Conservation (phyloP, 805 yeast genomes). For the Zygoascus bituminiphila region DNA sequence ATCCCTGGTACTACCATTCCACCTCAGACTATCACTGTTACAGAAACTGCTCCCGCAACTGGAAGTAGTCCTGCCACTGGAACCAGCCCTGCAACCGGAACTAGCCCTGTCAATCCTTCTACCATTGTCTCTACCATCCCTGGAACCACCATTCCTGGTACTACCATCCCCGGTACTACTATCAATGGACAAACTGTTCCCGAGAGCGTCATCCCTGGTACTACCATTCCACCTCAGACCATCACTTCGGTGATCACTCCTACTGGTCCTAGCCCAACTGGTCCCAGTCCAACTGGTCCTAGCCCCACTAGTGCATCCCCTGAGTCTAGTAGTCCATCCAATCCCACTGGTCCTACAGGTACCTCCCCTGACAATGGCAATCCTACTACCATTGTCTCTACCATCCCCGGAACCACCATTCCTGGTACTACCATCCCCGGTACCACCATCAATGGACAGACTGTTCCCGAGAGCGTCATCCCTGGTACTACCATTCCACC, state of each 20-base stretch:
- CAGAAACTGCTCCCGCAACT: not conserved
- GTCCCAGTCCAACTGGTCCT: conserved; percentile 6
- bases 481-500: conserved; percentile 5
- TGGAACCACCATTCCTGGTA: conserved; percentile 11
- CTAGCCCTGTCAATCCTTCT: not conserved
- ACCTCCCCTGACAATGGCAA: conserved; percentile 11
- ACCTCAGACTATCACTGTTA: not conserved
- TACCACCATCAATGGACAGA: conserved; percentile 6
- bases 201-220: conserved; percentile 5
- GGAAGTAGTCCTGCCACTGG: conserved; percentile 5
- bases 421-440: conserved; percentile 15
- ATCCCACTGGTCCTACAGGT: conserved; percentile 11
- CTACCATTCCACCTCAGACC: not conserved
- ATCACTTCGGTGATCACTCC: not conserved
- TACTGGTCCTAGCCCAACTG: not conserved
- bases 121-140: conserved; percentile 10
- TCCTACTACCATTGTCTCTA: not conserved
- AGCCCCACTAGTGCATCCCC: conserved; percentile 13
- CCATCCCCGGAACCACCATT: conserved; percentile 1
- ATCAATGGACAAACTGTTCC: conserved; percentile 9
- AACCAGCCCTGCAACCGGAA: conserved; percentile 1
- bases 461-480: conserved; percentile 7
- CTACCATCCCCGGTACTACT: conserved; percentile 14
- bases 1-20: conserved; percentile 17
- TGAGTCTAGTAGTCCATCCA: conserved; percentile 8